Evolutionary conservation across 2,329 filamentous ascomycete species (phyloP), one percentile per base, ranked within the genome.

Genomic region (Lecanoromycetidae sp.): DNA sequence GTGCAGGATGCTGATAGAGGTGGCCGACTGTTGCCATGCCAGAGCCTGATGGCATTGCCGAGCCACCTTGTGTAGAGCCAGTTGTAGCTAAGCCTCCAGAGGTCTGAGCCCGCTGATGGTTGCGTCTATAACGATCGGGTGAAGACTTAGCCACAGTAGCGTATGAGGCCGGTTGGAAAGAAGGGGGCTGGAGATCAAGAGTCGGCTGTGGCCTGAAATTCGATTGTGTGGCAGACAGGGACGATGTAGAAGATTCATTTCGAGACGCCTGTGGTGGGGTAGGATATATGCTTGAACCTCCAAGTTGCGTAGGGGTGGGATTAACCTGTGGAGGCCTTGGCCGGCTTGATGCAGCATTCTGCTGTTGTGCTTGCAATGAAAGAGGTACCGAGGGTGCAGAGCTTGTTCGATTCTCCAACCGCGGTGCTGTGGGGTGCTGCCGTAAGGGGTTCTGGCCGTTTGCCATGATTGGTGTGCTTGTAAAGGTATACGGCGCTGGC

Each of bases 121-220:
- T 72, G 50, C 87, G 81, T 57, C 87, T 77, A 62, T 95, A 95
- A 50, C 90, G 79, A 61, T 94, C 87, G 1, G 86, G 85, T 1
- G 84, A 79, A 19, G 80, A 71, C 58, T 87, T 87, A 37, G 70
- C 65, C 19, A 77, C 70, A 3, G 73, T 70, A 34, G 80, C 73
- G 44, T 74, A 69, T n/a, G 67, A 55, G 23, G 68, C 63, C 66
- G 81, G 58, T 56, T 72, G 65, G 61, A 79, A 54, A 66, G 75
- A 74, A 40, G 77, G 72, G 22, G 71, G 63, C 34, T 71, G 72
- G 12, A 76, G 60, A 47, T 71, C 70, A 55, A 71, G 71, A 30
- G 68, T 63, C 32, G 71, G 69, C 42, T 68, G 55, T 44, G 68
- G 67, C 50, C 68, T 63, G 51, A 63, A 56, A 35, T 60, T 54